phyloP scores from a whole-genome alignment of 225 moss, liverwort and hornwort genomes.

The Marchantia polymorpha region DNA sequence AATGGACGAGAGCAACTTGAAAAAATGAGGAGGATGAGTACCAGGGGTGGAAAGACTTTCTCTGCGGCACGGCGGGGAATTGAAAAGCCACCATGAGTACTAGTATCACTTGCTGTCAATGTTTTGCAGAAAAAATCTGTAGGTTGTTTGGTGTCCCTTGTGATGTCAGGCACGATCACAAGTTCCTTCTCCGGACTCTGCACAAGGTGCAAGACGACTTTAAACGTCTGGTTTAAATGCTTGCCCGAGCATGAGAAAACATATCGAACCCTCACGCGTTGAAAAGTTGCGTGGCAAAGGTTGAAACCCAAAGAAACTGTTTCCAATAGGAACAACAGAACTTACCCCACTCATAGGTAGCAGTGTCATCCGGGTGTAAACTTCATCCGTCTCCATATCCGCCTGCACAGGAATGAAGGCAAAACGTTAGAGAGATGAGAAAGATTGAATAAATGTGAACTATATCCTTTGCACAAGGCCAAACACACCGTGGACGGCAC shows the following conservation, averaged over 20 bases:
- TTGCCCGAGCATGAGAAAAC: background rate
- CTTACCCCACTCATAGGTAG: conserved; percentile 47
- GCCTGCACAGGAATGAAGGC: conserved; percentile 31
- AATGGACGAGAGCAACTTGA: background rate
- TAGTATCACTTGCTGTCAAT: conserved; percentile 57
- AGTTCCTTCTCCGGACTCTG: conserved; percentile 53
- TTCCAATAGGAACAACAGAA: background rate
- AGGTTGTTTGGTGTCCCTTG: conserved; percentile 47
- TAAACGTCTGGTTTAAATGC: background rate
- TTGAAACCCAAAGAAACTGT: background rate
- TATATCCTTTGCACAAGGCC: background rate
- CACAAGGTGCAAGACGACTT: background rate
- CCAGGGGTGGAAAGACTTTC: conserved; percentile 59
- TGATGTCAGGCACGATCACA: conserved; percentile 31
- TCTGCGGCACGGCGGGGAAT: conserved; percentile 54
- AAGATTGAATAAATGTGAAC: background rate
- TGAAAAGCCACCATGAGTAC: conserved; percentile 59
- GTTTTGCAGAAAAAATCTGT: conserved; percentile 61
- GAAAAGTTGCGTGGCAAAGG: background rate
- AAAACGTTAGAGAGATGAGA: background rate
- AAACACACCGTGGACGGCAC: background rate
- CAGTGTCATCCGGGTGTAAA: conserved; percentile 56
- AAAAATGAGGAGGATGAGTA: conserved; percentile 11
- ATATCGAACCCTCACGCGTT: background rate
- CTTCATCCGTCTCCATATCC: conserved; percentile 57